Base-by-base conservation (phyloP, 2,329 filamentous ascomycete genomes). In the Fusarium sp. region DNA sequence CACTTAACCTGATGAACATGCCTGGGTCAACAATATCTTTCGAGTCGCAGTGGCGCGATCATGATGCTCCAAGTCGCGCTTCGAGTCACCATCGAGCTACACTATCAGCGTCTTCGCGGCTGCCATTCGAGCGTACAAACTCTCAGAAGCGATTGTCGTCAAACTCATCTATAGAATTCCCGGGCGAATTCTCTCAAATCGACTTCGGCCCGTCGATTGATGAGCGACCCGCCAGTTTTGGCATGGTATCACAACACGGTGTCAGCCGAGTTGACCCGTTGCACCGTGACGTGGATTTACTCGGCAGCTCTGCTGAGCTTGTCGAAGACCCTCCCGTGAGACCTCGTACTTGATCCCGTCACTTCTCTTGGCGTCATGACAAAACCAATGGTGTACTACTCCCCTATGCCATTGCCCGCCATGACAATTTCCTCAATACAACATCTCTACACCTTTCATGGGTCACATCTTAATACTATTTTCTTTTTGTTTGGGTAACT, bases 81-180 rank as follows among this genome's bases (percentile, higher is more conserved):
- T 76, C 74, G 9, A 76, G 73, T 27, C 67, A 55, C 27, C 74
- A 76, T 24, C 65, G 71, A 18, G 69, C 73, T 25, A 75, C 74
- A 18, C 20, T 72, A 47, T 75, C 76, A 9, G 63, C 68, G 18
- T 72, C 74, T 15, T 78, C 71, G 52, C 77, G 70, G 24, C 79
- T 90, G 24, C 89, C 89, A 0, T 91, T 90, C 72, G 86, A 89
- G 66, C 84, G 88, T 8, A 85, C 82, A 25, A 82, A 81, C 40
- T 89, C 88, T 2, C 83, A 85, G 64, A 85, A 84, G 68, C 83
- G 85, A 6, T 78, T 83, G 11, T 88, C 86, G 3, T 82, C 83
- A 8, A 82, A 80, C 20, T 88, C 87, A 0, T 89, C 87, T 1
- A 78, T 83, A 42, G 82, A 83, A 2, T 82, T 82, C 15, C 82